Base-by-base conservation (phyloP, 495 filamentous ascomycete species). In the Aspergillus funiculosus region DNA sequence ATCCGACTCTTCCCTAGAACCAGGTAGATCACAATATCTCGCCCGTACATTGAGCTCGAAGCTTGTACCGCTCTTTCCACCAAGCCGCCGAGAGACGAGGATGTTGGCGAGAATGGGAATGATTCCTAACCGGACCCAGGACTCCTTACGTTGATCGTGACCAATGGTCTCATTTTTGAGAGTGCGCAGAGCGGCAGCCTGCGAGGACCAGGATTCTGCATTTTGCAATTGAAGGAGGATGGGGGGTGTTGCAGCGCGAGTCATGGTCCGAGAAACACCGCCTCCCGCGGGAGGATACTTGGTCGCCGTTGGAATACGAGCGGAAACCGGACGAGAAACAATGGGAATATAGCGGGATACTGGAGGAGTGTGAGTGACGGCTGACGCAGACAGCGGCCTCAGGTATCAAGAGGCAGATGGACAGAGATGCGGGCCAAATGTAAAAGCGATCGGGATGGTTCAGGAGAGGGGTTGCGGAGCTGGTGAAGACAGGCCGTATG, bases 151-250 rank as follows among this genome's bases (percentile, higher is more conserved):
- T 58, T 92, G 82, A 19, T 86, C 79, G 66, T 96, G 88, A 24
- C 92, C 92, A 52, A 95, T 80, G 30, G 92, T 70, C 45, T 94
- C 85, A 63, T 95, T 89, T 72, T 94, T 98, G 10, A 97, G 63
- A 20, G 72, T 67, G 34, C 80, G 77, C 30, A 98, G 75, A 37
- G 79, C 75, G 29, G 69, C 69, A 21, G 83, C 71, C 56, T 87
- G 85, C 31, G 79, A 72, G 4, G 73, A 68, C 47, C 75, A 62
- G 48, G 78, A 79, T 39, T 74, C 77, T 30, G 81, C 71, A 54
- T 68, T 76, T 39, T 74, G 72, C 48, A 89, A 72, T 62, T 85
- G 76, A 21, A 76, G 63, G 40, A 88, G 69, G 47, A 84, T 70
- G 19, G 81, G 69, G 59, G 68, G 71, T 41, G 64, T 62, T 27